Conservation (phyloP, 345 rosid species). For the Schrenkiella parvula region DNA sequence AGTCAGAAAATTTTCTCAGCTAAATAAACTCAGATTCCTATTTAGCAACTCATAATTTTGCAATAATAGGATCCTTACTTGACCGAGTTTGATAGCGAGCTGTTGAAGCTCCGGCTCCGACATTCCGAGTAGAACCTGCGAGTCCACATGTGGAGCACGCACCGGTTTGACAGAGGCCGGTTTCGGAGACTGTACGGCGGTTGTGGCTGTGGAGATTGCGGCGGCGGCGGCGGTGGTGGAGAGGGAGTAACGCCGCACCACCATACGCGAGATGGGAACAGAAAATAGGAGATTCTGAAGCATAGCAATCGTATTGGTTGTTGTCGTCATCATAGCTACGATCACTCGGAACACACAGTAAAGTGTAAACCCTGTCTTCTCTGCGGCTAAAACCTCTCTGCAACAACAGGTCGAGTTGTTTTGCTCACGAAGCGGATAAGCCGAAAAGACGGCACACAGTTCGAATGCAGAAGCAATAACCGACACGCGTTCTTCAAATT, state of each 20-base stretch:
- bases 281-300: conserved; percentile 55
- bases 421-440: conserved; percentile 27
- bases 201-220: conserved; percentile 15
- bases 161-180: conserved; percentile 30
- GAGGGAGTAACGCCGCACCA: conserved; percentile 36
- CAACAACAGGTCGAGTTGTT: neutral
- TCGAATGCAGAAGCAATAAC: neutral
- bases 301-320: conserved; percentile 51
- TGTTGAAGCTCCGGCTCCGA: conserved; percentile 84
- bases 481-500: conserved; percentile 2
- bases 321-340: conserved; percentile 29
- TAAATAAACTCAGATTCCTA: neutral
- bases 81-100: conserved; percentile 74
- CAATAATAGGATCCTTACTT: conserved; percentile 40
- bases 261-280: conserved; percentile 52
- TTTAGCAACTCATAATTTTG: neutral
- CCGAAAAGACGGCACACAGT: conserved; percentile 13
- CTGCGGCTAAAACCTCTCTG: conserved; percentile 41
- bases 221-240: conserved; percentile 28
- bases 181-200: conserved; percentile 31
- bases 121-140: conserved; percentile 85
- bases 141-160: conserved; percentile 49
- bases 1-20: neutral
- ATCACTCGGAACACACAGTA: neutral
- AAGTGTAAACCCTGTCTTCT: conserved; percentile 29